Evolutionary conservation across 2,329 filamentous ascomycete species (phyloP).

Genomic region (Rhynchosporium secalis): DNA sequence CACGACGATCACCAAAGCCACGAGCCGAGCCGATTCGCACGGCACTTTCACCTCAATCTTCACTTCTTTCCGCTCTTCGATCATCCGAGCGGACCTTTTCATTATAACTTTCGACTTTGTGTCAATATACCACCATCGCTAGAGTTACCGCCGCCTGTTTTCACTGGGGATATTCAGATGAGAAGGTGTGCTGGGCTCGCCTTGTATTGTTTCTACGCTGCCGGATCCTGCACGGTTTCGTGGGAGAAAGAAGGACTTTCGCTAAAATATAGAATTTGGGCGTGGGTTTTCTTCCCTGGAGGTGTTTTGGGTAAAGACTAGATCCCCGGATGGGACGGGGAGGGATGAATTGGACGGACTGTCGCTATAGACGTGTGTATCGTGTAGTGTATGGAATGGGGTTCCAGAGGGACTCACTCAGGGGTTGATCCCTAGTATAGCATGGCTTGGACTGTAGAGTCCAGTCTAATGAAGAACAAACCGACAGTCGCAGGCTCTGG

Average conservation of each 20-base stretch:
- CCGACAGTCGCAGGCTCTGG: constrained; percentile 9
- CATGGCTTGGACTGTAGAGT: constrained; percentile 5
- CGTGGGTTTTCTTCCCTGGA: constrained; percentile 14
- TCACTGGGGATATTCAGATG: constrained; percentile 23
- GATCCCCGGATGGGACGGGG: constrained; percentile 4
- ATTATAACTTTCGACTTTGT: constrained; percentile 20
- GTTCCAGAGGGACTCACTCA: background rate
- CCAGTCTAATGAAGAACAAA: background rate
- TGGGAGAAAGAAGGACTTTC: constrained; percentile 18
- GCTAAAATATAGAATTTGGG: constrained; percentile 30
- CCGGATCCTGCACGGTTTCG: constrained; percentile 5
- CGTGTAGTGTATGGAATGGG: constrained; percentile 15
- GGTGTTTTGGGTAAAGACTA: constrained; percentile 20
- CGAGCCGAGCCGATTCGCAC: constrained; percentile 15
- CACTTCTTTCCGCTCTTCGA: constrained; percentile 12
- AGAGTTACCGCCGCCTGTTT: constrained; percentile 37
- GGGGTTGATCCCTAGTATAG: background rate
- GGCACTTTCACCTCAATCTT: constrained; percentile 25
- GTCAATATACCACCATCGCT: constrained; percentile 37
- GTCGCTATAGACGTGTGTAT: constrained; percentile 32
- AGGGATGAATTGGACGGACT: constrained; percentile 12
- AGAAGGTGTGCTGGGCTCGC: constrained; percentile 36
- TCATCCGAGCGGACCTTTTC: constrained; percentile 9
- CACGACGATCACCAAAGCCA: constrained; percentile 11
- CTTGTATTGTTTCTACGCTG: constrained; percentile 26